Conservation (phyloP, 2,329 filamentous ascomycete genomes). For the Ophiostoma perfectum region DNA sequence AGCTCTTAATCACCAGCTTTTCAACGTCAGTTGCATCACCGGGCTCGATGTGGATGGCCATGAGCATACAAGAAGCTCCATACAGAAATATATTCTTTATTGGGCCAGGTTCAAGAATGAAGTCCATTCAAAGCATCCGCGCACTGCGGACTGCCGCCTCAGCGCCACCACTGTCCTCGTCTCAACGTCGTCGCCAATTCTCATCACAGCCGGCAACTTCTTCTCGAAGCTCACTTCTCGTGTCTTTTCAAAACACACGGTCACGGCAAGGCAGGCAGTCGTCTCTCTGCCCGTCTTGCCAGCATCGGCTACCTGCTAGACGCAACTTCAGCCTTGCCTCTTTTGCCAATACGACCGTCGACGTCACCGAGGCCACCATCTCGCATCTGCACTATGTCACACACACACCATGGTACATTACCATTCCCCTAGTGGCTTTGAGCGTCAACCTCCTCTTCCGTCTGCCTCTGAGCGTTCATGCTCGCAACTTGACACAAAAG, state of each 20-base stretch:
- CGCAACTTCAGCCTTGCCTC: constrained; percentile 20
- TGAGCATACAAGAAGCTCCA: not conserved
- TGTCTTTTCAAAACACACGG: not conserved
- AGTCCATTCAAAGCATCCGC: not conserved
- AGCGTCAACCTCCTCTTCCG: constrained; percentile 37
- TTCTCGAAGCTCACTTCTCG: not conserved
- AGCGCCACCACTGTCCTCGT: not conserved
- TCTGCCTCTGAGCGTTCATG: constrained; percentile 44
- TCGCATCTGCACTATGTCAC: constrained; percentile 39
- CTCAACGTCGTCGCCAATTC: not conserved
- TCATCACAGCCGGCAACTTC: not conserved
- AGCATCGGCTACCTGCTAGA: not conserved
- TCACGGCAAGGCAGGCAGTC: not conserved
- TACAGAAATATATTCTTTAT: not conserved
- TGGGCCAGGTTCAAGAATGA: not conserved
- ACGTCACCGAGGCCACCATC: constrained; percentile 41
- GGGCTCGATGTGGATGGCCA: not conserved
- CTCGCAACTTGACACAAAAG: constrained; percentile 31
- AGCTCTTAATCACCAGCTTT: not conserved
- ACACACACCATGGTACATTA: constrained; percentile 49
- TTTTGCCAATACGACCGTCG: constrained; percentile 32
- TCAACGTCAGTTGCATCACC: constrained; percentile 1
- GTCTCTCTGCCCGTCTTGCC: not conserved
- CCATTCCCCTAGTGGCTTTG: constrained; percentile 49
- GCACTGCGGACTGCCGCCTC: not conserved